These are phyloP conservation scores for Pythium phragmitis DNA, from an alignment of 352 stramenopile species.

Conservation along the genomic window DNA sequence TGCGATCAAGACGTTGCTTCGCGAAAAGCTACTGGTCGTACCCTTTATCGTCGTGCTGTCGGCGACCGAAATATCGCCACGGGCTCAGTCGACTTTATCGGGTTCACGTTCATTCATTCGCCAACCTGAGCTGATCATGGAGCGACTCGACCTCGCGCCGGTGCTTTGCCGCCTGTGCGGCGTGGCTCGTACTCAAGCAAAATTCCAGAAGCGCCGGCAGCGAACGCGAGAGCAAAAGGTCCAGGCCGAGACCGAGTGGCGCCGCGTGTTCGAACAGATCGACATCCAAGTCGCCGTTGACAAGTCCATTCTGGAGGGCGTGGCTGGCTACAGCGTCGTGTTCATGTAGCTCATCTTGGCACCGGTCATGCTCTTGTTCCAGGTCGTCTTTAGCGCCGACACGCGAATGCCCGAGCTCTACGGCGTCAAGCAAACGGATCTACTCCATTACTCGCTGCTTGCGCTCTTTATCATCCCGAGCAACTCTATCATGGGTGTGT, in stretches of 20 bases:
- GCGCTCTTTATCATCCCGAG: slow-evolving; percentile 95
- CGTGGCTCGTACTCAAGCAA: slow-evolving; percentile 87
- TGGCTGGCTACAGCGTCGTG: slow-evolving; percentile 90
- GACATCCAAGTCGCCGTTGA: slow-evolving; percentile 92
- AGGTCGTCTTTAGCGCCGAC: slow-evolving; percentile 88
- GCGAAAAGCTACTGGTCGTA: slow-evolving; percentile 90
- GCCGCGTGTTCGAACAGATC: slow-evolving; percentile 93
- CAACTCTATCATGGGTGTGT: slow-evolving; percentile 91
- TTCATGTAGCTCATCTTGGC: slow-evolving; percentile 87
- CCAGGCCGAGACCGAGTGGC: slow-evolving; percentile 90
- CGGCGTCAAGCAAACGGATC: slow-evolving; percentile 90
- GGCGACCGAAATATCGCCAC: slow-evolving; percentile 94
- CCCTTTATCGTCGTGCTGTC: slow-evolving; percentile 91
- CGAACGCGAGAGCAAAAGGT: slow-evolving; percentile 92
- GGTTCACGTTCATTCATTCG: slow-evolving; percentile 94
- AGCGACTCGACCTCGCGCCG: slow-evolving; percentile 93
- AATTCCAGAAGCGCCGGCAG: slow-evolving; percentile 63
- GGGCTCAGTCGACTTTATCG: slow-evolving; percentile 94
- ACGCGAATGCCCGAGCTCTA: slow-evolving; percentile 93
- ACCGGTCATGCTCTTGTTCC: slow-evolving; percentile 85
- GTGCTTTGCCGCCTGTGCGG: slow-evolving; percentile 71
- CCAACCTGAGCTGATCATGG: slow-evolving; percentile 91
- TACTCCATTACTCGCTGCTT: slow-evolving; percentile 96
- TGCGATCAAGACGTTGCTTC: slow-evolving; percentile 81
- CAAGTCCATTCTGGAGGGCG: slow-evolving; percentile 91